These are phyloP conservation scores for Kurtzmaniella quercitrusa DNA, from an alignment of 1,139 yeast species.

Conservation along the genomic window DNA sequence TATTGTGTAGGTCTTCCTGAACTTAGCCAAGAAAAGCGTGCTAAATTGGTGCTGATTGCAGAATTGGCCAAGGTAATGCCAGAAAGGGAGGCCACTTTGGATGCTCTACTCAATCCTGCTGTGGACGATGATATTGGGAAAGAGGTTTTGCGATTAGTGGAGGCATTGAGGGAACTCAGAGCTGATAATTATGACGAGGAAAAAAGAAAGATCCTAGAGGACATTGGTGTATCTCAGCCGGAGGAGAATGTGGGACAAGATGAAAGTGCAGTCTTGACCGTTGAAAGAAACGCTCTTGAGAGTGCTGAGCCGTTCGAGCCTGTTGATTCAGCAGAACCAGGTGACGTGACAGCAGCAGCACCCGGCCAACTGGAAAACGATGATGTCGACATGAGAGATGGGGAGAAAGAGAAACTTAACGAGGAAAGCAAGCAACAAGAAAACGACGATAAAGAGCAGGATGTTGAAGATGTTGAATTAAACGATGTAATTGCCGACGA, in stretches of 20 bases:
- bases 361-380: no score
- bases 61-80: conserved; percentile 27
- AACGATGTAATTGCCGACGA: neutral
- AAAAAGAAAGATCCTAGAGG: neutral
- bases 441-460: neutral
- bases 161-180: conserved; percentile 18
- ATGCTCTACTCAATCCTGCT: conserved; percentile 33
- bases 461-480: neutral
- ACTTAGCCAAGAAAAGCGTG: conserved; percentile 12
- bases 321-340: no score
- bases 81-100: conserved; percentile 34
- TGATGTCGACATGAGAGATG: neutral
- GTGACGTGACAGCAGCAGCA: no score
- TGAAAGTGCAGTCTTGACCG: no score
- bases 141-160: conserved; percentile 35
- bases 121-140: conserved; percentile 34
- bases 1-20: conserved; percentile 13
- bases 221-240: neutral
- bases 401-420: no score
- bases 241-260: neutral
- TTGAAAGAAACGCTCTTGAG: no score
- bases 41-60: conserved; percentile 12
- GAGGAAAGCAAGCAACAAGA: no score
- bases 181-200: neutral
- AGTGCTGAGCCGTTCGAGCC: neutral